These are phyloP conservation scores for Phytophthora ramorum DNA, from an alignment of 352 stramenopile genomes.

Conservation along the genomic window DNA sequence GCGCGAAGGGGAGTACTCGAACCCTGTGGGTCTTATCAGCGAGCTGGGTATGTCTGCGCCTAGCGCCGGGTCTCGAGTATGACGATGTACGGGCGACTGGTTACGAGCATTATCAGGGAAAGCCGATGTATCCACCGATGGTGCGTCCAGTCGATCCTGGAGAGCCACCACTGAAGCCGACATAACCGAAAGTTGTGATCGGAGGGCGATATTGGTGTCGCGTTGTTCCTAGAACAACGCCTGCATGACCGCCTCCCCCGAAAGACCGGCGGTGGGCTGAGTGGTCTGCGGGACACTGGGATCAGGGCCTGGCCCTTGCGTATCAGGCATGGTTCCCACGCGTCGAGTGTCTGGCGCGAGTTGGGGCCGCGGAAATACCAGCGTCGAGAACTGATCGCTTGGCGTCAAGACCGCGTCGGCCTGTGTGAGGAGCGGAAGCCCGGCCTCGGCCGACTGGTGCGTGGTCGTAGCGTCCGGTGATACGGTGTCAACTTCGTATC, in stretches of 20 bases:
- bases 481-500: not conserved
- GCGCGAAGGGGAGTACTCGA: too few species aligned
- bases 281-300: too few species aligned
- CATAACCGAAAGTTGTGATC: not conserved
- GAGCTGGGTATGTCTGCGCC: not conserved
- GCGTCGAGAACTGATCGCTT: not conserved
- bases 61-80: not conserved
- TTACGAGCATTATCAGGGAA: too few species aligned
- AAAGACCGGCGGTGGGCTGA: not conserved
- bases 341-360: not conserved
- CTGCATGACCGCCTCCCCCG: not conserved
- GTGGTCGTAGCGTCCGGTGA: not conserved
- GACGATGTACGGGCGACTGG: too few species aligned
- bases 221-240: not conserved
- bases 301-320: too few species aligned
- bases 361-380: not conserved
- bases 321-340: too few species aligned
- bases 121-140: too few species aligned
- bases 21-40: too few species aligned
- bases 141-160: not conserved
- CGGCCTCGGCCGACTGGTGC: not conserved
- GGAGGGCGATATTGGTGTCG: not conserved
- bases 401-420: constrained; percentile 4
- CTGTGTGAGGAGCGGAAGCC: constrained; percentile 6
- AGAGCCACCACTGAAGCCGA: not conserved